Base-by-base conservation (phyloP, 768 basidiomycete species). In the Auriscalpium vulgare region DNA sequence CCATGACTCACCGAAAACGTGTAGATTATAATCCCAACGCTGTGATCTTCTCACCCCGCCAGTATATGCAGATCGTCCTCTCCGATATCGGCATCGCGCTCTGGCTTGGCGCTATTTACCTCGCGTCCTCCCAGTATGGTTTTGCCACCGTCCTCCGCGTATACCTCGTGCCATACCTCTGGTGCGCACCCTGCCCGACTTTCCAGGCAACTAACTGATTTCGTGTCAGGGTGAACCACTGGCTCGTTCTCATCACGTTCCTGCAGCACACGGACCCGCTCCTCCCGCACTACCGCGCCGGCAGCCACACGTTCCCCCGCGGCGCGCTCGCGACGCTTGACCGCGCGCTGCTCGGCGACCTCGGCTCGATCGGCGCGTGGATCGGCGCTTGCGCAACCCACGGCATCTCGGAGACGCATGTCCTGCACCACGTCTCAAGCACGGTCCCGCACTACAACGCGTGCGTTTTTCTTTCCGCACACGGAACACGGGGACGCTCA, bases 181-280 rank as follows among this genome's bases (percentile, higher is more conserved):
- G 88, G 88, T 75, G 57, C 56, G 71, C 16, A 34, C 11, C 21
- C 13, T n/a, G 21, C 19, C n/a, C 36, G 34, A 13, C 7, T 2
- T 5, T 5, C 7, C 58, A 90, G 88, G 13, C 10, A 35, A 2
- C 40, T 13, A 9, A 11, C 45, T 10, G 17, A 36, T 43, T 47
- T 19, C 10, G 14, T 29, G 17, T 36, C 58, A 85, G 82, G 84
- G 83, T 87, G 54, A 91, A 91, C 77, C 90, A 93, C 78, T 97
- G 94, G 94, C 80, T 97, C 54, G 91, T 97, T 56, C 66, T 93
- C 65, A 95, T 97, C 75, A 97, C 94, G 17, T 97, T 92, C 87
- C 78, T 97, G 51, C 95, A 99, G 75, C 95, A 99, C 78, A 97
- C 95, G 64, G 95, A 97, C 73, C 92, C 95, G 19, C 70, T 88